A percentile compares a stretch with the other conserved stretches of the same genome.
These are phyloP conservation scores for Ascochyta clinopodiicola DNA, from an alignment of 2,329 filamentous ascomycete species.

Conservation along the genomic window DNA sequence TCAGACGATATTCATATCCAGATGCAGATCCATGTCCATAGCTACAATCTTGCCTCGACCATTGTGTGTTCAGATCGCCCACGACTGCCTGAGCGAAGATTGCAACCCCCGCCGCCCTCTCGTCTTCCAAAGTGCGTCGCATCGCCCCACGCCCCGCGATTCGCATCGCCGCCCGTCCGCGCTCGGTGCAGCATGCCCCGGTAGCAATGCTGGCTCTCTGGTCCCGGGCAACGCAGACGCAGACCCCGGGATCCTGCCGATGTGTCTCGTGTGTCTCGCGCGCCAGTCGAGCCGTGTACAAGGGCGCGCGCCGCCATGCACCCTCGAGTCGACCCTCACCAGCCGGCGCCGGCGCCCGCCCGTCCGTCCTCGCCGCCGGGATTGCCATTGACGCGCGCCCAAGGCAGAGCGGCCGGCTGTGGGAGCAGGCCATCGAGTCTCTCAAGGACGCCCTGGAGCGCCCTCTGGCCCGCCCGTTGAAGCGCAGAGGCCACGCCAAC, in stretches of 20 bases:
- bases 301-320: conserved; percentile 56
- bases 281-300: conserved; percentile 60
- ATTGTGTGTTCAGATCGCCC: not conserved
- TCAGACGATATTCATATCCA: conserved; percentile 2
- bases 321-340: conserved; percentile 61
- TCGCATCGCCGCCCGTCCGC: conserved; percentile 26
- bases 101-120: not conserved
- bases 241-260: conserved; percentile 66
- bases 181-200: conserved; percentile 41
- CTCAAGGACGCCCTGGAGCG: conserved; percentile 49
- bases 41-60: not conserved
- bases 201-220: conserved; percentile 70
- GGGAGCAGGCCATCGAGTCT: conserved; percentile 65
- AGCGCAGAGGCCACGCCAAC: not conserved
- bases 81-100: not conserved
- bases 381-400: conserved; percentile 66
- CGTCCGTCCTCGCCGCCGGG: conserved; percentile 70
- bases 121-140: conserved; percentile 23
- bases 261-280: conserved; percentile 67
- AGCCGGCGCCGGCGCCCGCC: conserved; percentile 63
- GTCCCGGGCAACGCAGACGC: conserved; percentile 70
- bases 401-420: conserved; percentile 65
- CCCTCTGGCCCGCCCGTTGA: not conserved
- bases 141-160: conserved; percentile 21
- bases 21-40: no score